Evolutionary conservation across 805 yeast genomes (phyloP), one percentile per base, ranked within the genome.

Genomic region (Pichia cabralensis): DNA sequence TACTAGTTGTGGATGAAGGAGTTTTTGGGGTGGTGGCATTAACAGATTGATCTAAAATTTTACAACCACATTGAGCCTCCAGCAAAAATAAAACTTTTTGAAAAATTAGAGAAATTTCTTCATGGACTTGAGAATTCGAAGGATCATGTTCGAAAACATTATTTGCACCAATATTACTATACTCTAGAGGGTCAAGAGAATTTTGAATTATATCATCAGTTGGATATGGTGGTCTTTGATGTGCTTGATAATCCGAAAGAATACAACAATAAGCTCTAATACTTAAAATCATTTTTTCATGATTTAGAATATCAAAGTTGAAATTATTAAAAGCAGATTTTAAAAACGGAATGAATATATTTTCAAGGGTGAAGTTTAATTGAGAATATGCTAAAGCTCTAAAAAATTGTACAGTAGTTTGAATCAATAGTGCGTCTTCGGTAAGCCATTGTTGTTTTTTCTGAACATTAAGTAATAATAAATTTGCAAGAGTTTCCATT

Each of bases 301-400:
- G 79, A 2, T 70, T 64, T 1, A 79, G 48, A 28, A 64, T 67
- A 32, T 89, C 96, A 26, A 80, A 49, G 2, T 62, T 58, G 2
- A 60, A 40, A 0, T 80, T 79, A 47, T 69, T 74, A 47, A 76
- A 78, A 6, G 80, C 67, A 2, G 65, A 55, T 37, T 70, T 74
- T 39, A 89, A 61, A 31, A 89, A 55, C 10, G 86, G 89, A 26
- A 80, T 59, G 10, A 92, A 57, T 4, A 82, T 74, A 46, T 80
- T 81, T 45, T 88, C 96, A 44, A 89, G 59, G 0, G 83, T 71
- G 48, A 80, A 80, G 48, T 80, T 86, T 39, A 81, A 71, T 43
- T 85, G 85, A 16, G 81, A 76, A 46, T 66, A 80, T 0, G 95
- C 95, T 26, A 82, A 69, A 2, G 81, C 71, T 13, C 95, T 69